Evolutionary conservation across 495 filamentous ascomycete genomes (phyloP).

Genomic region (Neurospora pannonica): DNA sequence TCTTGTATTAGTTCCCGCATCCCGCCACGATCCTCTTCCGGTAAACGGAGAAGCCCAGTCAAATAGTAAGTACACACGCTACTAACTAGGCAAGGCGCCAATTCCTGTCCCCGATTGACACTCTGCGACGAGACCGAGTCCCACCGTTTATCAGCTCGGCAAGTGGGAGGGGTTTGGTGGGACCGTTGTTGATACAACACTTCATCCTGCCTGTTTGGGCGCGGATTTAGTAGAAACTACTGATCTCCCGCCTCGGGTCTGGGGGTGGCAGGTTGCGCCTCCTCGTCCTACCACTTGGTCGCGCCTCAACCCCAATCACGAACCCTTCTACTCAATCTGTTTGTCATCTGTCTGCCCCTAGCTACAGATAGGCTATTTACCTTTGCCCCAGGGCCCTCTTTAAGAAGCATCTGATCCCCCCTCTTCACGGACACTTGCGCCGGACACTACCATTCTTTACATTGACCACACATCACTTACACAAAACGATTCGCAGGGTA

Average conservation of each 20-base stretch:
- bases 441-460: neutral
- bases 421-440: neutral
- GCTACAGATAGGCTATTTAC: neutral
- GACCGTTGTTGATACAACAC: neutral
- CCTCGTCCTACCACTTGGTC: neutral
- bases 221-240: neutral
- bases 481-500: neutral
- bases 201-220: neutral
- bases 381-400: neutral
- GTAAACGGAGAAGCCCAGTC: neutral
- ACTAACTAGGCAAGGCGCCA: neutral
- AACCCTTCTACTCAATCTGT: neutral
- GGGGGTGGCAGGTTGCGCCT: neutral
- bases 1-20: neutral
- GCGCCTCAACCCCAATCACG: neutral
- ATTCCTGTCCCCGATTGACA: neutral
- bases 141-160: neutral
- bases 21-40: neutral
- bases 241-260: neutral
- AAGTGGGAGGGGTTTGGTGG: neutral
- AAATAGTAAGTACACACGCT: neutral
- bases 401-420: neutral
- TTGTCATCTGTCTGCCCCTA: neutral
- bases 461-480: neutral
- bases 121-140: neutral